Conservation (phyloP, 2,329 filamentous ascomycete genomes). For the Fusarium sp. region DNA sequence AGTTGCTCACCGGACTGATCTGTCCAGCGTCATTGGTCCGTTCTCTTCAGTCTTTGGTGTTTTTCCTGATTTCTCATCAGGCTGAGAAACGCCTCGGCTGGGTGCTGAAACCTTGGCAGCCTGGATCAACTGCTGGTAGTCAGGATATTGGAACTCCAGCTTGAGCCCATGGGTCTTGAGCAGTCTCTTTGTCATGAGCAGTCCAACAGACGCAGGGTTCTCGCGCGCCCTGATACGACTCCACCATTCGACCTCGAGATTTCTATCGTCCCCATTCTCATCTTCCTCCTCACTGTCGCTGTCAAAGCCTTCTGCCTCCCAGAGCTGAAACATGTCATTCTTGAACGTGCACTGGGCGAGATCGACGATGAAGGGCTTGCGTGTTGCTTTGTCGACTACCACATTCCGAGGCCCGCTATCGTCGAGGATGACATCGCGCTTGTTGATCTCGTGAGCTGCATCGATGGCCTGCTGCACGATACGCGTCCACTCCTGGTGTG, state of each 20-base stretch:
- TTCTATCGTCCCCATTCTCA: background rate
- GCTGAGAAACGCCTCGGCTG: too few species aligned
- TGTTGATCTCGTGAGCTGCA: background rate
- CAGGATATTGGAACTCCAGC: too few species aligned
- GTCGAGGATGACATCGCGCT: background rate
- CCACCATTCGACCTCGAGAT: background rate
- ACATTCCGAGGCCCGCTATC: background rate
- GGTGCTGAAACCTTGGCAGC: too few species aligned
- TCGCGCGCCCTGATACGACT: fast-evolving
- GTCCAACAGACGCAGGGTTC: background rate
- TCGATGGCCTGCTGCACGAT: background rate
- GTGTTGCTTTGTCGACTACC: background rate
- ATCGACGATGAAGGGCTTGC: background rate
- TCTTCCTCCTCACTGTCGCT: background rate
- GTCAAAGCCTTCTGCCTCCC: too few species aligned
- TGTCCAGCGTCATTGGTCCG: too few species aligned
- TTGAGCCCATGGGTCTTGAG: fast-evolving
- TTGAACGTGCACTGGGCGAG: background rate
- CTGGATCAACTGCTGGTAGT: too few species aligned
- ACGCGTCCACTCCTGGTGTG: fast-evolving
- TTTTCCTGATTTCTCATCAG: too few species aligned
- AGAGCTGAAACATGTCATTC: background rate
- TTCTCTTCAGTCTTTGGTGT: too few species aligned
- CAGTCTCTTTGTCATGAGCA: background rate
- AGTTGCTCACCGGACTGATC: too few species aligned